Evolutionary conservation across 108 stramenopile species (phyloP).

Genomic region (Cyclotella atomus): DNA sequence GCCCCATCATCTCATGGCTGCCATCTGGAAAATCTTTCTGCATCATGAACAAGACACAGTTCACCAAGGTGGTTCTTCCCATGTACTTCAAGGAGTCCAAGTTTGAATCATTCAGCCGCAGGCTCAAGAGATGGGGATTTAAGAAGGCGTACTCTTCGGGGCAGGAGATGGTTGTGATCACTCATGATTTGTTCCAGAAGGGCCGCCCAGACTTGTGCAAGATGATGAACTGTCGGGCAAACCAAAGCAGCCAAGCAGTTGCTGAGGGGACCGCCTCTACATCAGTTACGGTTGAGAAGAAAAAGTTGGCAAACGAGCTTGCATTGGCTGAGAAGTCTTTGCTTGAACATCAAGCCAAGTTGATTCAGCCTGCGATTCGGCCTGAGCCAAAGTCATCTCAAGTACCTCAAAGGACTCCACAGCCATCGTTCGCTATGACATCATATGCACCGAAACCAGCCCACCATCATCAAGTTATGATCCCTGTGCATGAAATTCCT

Average conservation of each 20-base stretch:
- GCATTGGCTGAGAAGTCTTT: no score
- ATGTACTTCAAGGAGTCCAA: conserved; percentile 51
- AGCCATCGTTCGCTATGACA: background rate
- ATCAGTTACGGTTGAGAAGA: background rate
- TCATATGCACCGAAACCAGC: background rate
- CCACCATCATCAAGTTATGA: background rate
- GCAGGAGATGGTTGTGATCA: conserved; percentile 9
- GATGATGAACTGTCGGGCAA: conserved; percentile 22
- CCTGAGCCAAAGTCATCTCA: no score
- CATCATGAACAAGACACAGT: conserved; percentile 44
- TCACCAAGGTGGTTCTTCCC: conserved; percentile 51
- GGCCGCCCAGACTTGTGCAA: conserved; percentile 23
- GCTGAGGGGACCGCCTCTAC: background rate
- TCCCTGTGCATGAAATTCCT: background rate
- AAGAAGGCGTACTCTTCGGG: conserved; percentile 1
- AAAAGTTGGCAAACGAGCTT: background rate
- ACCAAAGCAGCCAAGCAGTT: background rate
- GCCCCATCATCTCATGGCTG: conserved; percentile 43
- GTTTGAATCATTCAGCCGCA: conserved; percentile 57
- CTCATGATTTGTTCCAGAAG: conserved; percentile 37
- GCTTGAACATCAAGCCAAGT: background rate
- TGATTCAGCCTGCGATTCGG: no score
- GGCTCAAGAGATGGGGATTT: conserved; percentile 58
- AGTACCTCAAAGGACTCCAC: background rate
- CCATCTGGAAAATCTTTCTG: conserved; percentile 58